phyloP scores from a whole-genome alignment of 108 stramenopile genomes.

The Nitzschia palea region DNA sequence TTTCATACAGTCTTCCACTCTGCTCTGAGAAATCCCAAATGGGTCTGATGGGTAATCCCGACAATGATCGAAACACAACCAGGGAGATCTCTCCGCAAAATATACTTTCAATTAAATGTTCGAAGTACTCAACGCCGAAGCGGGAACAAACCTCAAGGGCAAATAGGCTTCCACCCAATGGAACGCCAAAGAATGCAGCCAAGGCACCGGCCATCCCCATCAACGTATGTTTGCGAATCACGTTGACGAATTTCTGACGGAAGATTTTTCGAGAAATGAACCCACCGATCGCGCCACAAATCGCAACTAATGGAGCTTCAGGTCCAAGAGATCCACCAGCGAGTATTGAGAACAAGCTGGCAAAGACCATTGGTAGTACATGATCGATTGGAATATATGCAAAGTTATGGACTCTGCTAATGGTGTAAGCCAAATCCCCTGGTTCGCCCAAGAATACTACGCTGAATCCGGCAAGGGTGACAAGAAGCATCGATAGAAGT shows the following conservation, averaged over 20 bases:
- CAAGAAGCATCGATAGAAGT: constrained; percentile 42
- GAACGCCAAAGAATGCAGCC: constrained; percentile 66
- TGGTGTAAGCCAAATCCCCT: constrained; percentile 69
- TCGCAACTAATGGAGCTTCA: constrained; percentile 42
- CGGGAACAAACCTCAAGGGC: constrained; percentile 61
- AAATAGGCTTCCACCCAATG: constrained; percentile 61
- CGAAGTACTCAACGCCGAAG: constrained; percentile 74
- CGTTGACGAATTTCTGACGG: constrained; percentile 37
- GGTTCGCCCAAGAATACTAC: constrained; percentile 66
- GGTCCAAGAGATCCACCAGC: constrained; percentile 55
- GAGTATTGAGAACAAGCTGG: constrained; percentile 60
- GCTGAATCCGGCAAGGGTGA: constrained; percentile 43
- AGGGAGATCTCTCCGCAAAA: constrained; percentile 61
- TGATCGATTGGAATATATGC: constrained; percentile 64
- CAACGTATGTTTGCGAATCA: constrained; percentile 65
- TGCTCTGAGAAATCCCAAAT: constrained; percentile 46
- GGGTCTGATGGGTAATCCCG: constrained; percentile 45
- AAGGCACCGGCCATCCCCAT: constrained; percentile 73
- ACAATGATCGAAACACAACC: constrained; percentile 49
- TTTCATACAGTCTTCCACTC: constrained; percentile 14
- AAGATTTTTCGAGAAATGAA: constrained; percentile 58
- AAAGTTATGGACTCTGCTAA: constrained; percentile 59
- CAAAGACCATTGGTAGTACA: constrained; percentile 61
- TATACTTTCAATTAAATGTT: constrained; percentile 60
- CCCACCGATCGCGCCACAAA: constrained; percentile 58